Conservation (phyloP, 371 early-diverging fungal genomes). For the Zychaea mexicana region DNA sequence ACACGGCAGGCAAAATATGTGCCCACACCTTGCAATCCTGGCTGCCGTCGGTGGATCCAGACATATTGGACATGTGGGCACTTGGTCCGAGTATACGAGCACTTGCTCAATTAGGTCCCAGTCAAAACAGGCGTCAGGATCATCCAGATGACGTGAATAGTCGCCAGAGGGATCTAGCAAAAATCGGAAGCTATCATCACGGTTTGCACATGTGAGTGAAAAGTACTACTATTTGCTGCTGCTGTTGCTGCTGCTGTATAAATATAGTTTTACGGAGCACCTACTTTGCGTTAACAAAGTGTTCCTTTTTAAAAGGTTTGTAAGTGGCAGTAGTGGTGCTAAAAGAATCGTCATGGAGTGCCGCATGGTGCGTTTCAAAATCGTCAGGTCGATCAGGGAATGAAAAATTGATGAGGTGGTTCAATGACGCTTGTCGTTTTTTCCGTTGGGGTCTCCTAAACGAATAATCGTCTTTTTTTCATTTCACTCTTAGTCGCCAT, state of each 20-base stretch:
- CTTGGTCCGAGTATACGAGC: constrained; percentile 28
- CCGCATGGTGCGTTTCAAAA: constrained; percentile 27
- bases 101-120: constrained; percentile 86
- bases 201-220: not conserved
- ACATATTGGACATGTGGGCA: constrained; percentile 79
- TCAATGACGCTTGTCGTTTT: constrained; percentile 57
- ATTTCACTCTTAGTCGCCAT: too few species aligned
- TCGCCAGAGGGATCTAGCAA: constrained; percentile 61
- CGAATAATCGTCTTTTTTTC: not conserved
- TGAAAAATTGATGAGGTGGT: constrained; percentile 83
- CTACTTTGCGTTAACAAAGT: constrained; percentile 89
- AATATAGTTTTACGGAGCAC: constrained; percentile 7
- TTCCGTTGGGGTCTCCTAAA: constrained; percentile 6
- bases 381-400: constrained; percentile 65
- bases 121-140: constrained; percentile 70
- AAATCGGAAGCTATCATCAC: constrained; percentile 71
- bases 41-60: constrained; percentile 73
- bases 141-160: constrained; percentile 53
- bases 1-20: constrained; percentile 82
- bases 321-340: constrained; percentile 23
- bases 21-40: constrained; percentile 83
- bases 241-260: too few species aligned
- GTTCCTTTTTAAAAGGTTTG: constrained; percentile 73
- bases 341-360: constrained; percentile 10
- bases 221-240: too few species aligned